Evolutionary conservation across 257 asterid species (phyloP).

Genomic region (Jacaranda mimosifolia): DNA sequence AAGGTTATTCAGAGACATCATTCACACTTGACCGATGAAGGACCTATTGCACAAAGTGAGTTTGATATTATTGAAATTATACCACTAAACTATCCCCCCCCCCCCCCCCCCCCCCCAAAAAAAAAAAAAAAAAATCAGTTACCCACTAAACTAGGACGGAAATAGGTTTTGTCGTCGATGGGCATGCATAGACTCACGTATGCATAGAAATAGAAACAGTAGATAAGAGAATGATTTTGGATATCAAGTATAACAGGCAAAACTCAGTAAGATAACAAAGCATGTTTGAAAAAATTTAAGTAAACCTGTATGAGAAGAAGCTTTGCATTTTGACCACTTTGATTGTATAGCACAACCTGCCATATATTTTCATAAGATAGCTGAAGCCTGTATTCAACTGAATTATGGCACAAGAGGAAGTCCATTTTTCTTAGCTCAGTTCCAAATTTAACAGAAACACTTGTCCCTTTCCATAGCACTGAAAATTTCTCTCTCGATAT

Average conservation of each 20-base stretch:
- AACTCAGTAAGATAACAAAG: background rate
- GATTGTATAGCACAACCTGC: slow-evolving; percentile 63
- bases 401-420: slow-evolving; percentile 42
- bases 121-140: too few relatives aligned
- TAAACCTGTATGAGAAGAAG: slow-evolving; percentile 79
- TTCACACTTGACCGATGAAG: too few relatives aligned
- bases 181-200: background rate
- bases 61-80: slow-evolving; percentile 47
- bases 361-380: slow-evolving; percentile 75
- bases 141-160: too few relatives aligned
- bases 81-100: slow-evolving; percentile 69
- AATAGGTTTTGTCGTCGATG: too few relatives aligned
- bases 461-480: slow-evolving; percentile 52
- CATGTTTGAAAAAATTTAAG: background rate
- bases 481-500: slow-evolving; percentile 54
- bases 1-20: too few relatives aligned
- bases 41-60: slow-evolving; percentile 40
- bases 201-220: too few relatives aligned
- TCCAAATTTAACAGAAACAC: slow-evolving; percentile 65
- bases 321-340: slow-evolving; percentile 41
- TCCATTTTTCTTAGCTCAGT: slow-evolving; percentile 63
- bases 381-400: slow-evolving; percentile 69
- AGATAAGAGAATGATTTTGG: background rate
- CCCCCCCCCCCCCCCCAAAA: too few relatives aligned
- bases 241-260: background rate